Evolutionary conservation across 83 land plant species (phyloP).

Genomic region (Picea mariana): DNA sequence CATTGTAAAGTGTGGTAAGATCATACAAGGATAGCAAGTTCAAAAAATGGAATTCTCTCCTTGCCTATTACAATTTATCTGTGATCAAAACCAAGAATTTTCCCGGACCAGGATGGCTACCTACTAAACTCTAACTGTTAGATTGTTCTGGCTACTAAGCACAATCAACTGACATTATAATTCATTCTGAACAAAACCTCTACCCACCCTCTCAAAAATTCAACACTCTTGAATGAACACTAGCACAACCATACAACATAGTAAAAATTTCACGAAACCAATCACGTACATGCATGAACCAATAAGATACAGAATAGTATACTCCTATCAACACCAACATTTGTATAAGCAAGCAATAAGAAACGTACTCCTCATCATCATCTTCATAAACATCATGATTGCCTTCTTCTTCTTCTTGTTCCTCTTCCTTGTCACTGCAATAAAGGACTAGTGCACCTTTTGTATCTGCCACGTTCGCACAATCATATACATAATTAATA

Average conservation of each 20-base stretch:
- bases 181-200: background rate
- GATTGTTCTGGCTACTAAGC: background rate
- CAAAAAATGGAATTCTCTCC: too few relatives aligned
- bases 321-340: background rate
- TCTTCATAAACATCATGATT: too few relatives aligned
- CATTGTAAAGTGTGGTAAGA: background rate
- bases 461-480: background rate
- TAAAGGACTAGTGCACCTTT: too few relatives aligned
- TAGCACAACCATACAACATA: too few relatives aligned
- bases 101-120: background rate
- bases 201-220: background rate
- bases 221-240: background rate
- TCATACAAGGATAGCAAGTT: too few relatives aligned
- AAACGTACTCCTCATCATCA: slow-evolving; percentile 1
- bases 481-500: background rate
- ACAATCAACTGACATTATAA: background rate
- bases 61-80: too few relatives aligned
- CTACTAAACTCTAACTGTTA: background rate
- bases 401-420: too few relatives aligned
- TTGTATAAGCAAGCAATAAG: background rate
- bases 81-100: background rate
- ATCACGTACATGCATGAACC: background rate
- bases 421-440: too few relatives aligned
- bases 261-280: background rate
- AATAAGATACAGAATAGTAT: background rate